Evolutionary conservation across 129 eudicot species (phyloP), one percentile per base, ranked within the genome.

Genomic region (Silybum marianum): DNA sequence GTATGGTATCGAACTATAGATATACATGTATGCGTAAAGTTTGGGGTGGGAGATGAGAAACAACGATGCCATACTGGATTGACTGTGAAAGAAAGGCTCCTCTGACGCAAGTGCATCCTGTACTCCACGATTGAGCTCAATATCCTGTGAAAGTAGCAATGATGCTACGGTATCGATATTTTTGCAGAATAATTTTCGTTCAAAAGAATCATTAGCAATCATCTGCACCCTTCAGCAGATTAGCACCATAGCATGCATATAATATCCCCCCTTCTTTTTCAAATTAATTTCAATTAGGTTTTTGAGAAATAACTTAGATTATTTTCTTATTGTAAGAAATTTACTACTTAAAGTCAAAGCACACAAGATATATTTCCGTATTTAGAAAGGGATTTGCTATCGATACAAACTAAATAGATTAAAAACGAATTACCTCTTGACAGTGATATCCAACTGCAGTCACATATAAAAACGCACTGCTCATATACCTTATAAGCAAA

Each of bases 401-500:
- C 26, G 1, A 9, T 40, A 18, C 34, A 42, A 30, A 19, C 62
- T n/a, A 68, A 21, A 26, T 67, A 71, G 10, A 16, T 25, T 24
- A 21, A 16, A 63, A 19, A 46, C 42, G n/a, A 9, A 10, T 77
- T 82, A 90, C 93, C 93, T 85, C 86, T 85, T 90, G 91, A 81
- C 91, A 77, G 22, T 90, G 51, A 90, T 90, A 87, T 90, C 93
- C 89, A 87, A 76, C 91, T 90, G 75, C 69, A 78, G 34, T 23
- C 23, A 42, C 65, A 28, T 21, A 51, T 19, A 6, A 51, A 5
- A 54, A 68, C 32, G 8, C 25, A 38, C 21, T n/a, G 40, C 18
- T 38, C 24, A 79, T 6, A 36, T 42, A 9, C 13, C 65, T 19
- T 60, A 6, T 23, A 54, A 81, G 8, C 19, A 40, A 70, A 71